Conservation (phyloP, 768 basidiomycete genomes). For the Ephemerocybe angulata region DNA sequence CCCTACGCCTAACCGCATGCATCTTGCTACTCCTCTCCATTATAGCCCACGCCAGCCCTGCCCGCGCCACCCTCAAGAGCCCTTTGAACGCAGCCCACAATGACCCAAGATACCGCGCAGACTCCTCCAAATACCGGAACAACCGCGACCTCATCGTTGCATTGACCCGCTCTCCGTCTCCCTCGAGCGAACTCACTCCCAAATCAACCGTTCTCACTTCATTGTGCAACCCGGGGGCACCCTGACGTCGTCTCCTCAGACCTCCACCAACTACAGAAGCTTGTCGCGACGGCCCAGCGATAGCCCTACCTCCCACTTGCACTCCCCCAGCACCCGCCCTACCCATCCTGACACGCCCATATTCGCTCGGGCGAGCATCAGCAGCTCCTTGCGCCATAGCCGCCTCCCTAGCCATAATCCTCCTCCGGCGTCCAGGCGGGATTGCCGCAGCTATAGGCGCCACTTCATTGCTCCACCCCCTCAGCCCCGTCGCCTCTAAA, state of each 20-base stretch:
- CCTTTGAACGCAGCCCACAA: constrained; percentile 26
- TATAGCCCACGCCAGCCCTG: constrained; percentile 15
- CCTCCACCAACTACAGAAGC: constrained; percentile 6
- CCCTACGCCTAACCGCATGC: not conserved
- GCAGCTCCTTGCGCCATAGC: constrained; percentile 9
- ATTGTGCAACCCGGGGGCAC: constrained; percentile 13
- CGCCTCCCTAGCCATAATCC: constrained; percentile 9
- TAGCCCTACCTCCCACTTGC: constrained; percentile 14
- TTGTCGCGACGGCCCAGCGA: not conserved
- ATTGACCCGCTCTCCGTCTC: constrained; percentile 2
- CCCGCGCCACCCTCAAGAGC: constrained; percentile 12
- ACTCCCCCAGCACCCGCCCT: constrained; percentile 28
- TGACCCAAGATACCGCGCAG: constrained; percentile 17
- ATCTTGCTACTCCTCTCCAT: constrained; percentile 14
- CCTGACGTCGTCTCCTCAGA: constrained; percentile 4
- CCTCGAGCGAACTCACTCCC: constrained; percentile 16
- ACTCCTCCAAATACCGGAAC: constrained; percentile 12
- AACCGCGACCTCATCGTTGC: constrained; percentile 1
- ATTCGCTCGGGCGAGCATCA: constrained; percentile 6
- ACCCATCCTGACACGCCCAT: constrained; percentile 31
- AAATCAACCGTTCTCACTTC: constrained; percentile 28
- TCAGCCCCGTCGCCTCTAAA: constrained; percentile 67
- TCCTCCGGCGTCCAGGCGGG: not conserved
- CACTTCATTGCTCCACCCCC: constrained; percentile 74
- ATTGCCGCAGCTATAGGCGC: constrained; percentile 39